Percentiles rank a stretch among this genome's conserved stretches.
Conservation (phyloP, 345 rosid species). For the Adansonia digitata region DNA sequence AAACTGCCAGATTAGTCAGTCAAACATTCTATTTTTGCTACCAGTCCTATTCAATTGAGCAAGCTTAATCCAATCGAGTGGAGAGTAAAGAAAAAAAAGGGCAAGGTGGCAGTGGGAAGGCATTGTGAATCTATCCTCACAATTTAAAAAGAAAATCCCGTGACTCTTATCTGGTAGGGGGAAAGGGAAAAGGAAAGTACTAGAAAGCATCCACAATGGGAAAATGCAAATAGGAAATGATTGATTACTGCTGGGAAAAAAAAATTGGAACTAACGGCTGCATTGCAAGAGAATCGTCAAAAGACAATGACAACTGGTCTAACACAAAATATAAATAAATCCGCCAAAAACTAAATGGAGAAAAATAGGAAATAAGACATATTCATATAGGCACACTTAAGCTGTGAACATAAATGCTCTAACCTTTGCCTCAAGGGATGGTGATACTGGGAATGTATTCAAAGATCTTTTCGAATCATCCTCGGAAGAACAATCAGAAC, state of each 20-base stretch:
- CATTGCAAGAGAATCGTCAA: background rate
- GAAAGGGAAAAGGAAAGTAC: background rate
- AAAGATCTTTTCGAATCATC: conserved; percentile 55
- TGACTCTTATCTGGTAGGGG: background rate
- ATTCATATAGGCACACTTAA: background rate
- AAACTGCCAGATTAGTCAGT: background rate
- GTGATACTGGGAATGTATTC: conserved; percentile 43
- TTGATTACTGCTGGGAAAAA: background rate
- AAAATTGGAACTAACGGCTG: background rate
- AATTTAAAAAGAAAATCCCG: background rate
- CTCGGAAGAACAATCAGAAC: conserved; percentile 65
- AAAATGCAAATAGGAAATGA: background rate
- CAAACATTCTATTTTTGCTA: background rate
- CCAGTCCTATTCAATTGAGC: background rate
- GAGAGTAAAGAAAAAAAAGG: background rate
- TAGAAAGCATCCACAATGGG: background rate
- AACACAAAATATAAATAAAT: background rate
- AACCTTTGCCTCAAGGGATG: conserved; percentile 59
- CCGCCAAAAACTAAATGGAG: background rate
- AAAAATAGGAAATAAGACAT: background rate
- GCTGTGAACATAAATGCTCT: conserved; percentile 8
- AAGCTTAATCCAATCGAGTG: background rate
- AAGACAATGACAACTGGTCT: background rate
- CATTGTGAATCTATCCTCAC: background rate
- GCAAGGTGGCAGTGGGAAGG: background rate